These are phyloP conservation scores for Beauveria sp. DNA, from an alignment of 2,329 filamentous ascomycete genomes.

Conservation along the genomic window DNA sequence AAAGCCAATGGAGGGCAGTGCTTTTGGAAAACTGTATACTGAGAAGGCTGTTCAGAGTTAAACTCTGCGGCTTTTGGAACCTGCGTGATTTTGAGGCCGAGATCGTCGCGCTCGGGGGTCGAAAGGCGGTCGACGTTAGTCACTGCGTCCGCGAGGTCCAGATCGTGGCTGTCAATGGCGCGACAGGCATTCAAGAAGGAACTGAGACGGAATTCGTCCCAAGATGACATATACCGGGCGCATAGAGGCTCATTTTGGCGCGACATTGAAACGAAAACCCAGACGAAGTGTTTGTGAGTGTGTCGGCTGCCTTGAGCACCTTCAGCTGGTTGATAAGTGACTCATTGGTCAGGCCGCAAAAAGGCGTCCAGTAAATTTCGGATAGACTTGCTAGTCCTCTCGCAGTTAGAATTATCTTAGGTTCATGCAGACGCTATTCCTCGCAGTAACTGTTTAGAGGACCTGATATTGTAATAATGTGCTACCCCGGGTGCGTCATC, in stretches of 20 bases:
- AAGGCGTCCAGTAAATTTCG: too few relatives aligned
- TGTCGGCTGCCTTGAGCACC: too few relatives aligned
- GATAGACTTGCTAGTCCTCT: too few relatives aligned
- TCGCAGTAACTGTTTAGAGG: too few relatives aligned
- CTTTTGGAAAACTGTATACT: background rate
- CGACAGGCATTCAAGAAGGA: background rate
- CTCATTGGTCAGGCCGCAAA: too few relatives aligned
- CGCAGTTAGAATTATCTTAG: too few relatives aligned
- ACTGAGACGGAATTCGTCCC: background rate
- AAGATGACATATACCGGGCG: background rate
- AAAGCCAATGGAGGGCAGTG: background rate
- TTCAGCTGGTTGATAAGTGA: too few relatives aligned
- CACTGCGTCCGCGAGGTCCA: background rate
- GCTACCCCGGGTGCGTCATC: too few relatives aligned
- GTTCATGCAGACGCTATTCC: too few relatives aligned
- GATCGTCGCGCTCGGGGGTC: background rate
- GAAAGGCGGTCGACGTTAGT: background rate
- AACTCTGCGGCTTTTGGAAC: background rate
- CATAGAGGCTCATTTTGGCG: background rate
- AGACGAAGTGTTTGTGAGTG: background rate
- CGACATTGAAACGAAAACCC: background rate
- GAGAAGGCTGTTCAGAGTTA: background rate
- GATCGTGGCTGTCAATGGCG: background rate
- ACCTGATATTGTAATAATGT: too few relatives aligned
- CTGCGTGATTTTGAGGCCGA: background rate